Evolutionary conservation across 768 basidiomycete species (phyloP), one percentile per base, ranked within the genome.

Genomic region (Agaricus subrufescens): DNA sequence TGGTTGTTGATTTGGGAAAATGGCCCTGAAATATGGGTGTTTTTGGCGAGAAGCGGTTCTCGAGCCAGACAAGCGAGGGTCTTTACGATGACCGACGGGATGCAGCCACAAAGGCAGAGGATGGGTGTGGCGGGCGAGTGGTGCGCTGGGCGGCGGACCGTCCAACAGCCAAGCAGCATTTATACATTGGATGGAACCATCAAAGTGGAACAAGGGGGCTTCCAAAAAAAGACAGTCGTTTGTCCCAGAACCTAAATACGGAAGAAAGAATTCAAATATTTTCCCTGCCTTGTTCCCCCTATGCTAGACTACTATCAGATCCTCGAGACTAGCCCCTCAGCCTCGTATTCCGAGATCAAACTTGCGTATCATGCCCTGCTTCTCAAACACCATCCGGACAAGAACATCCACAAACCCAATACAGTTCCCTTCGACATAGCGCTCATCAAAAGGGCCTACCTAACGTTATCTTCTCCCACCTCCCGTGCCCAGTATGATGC

Each of bases 321-420:
- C 43, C 82, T 92, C 56, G 69, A 73, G 8, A 60, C 89, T 46
- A 58, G 78, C 2, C 74, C 66, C 30, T 67, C 80, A 65, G 83
- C 85, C 15, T 73, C 81, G 1, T 45, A 65, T 4, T 62, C 69
- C 25, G 80, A 89, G 50, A 77, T 92, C 66, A 93, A 89, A 69
- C 61, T 70, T 10, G 89, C 75, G 19, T 91, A 91, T 66, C 89
- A 84, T 62, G 80, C 77, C 30, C 77, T 79, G 8, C 80, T 93
- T 31, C 73, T 91, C 5, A 74, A 68, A 44, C 73, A 72, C 45
- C 90, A 93, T 56, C 90, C 91, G 0, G 73, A 77, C 62, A 74
- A 75, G 60, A 67, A 62, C 42, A 39, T 56, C 30, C 51, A 50
- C 11, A 10, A 11, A 44, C 23, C 38, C 19, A n/a, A 34, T 38